A percentile compares a stretch with the other conserved stretches of the same genome.
These are phyloP conservation scores for Salvia miltiorrhiza DNA, from an alignment of 257 asterid species.

Conservation along the genomic window DNA sequence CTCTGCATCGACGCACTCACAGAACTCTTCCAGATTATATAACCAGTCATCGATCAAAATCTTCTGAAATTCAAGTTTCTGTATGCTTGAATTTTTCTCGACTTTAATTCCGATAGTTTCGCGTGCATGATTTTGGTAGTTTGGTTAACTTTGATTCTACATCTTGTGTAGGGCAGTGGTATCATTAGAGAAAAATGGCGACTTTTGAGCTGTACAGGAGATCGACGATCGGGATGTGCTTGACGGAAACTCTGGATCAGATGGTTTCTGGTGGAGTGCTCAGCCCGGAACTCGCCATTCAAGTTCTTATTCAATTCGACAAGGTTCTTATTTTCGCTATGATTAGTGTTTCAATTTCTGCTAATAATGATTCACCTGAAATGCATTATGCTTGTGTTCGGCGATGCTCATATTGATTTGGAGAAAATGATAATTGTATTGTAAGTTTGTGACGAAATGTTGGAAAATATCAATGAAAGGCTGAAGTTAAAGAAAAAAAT, in stretches of 20 bases:
- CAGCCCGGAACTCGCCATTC: conserved; percentile 86
- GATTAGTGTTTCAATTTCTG: not conserved
- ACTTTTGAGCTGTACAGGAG: conserved; percentile 89
- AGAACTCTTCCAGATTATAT: not conserved
- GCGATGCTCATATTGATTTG: not conserved
- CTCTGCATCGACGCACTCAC: conserved; percentile 13
- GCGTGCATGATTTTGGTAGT: conserved; percentile 4
- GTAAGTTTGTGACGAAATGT: not conserved
- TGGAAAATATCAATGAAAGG: not conserved
- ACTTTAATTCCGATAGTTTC: not conserved
- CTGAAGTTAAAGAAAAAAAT: not conserved
- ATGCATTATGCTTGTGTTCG: not conserved
- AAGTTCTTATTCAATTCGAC: conserved; percentile 93
- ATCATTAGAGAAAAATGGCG: conserved; percentile 44
- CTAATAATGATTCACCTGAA: not conserved
- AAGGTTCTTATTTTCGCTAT: conserved; percentile 43
- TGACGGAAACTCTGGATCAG: conserved; percentile 87
- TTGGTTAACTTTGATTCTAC: conserved; percentile 3
- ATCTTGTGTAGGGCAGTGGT: conserved; percentile 12
- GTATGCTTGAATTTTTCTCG: not conserved
- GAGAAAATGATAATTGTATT: not conserved
- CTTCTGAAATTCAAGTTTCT: not conserved
- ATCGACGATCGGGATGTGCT: conserved; percentile 90
- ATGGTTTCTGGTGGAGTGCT: conserved; percentile 71
- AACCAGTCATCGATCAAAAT: not conserved